phyloP scores from a whole-genome alignment of 1,284 basidiomycete genomes.

The Ceratobasidium sp. region DNA sequence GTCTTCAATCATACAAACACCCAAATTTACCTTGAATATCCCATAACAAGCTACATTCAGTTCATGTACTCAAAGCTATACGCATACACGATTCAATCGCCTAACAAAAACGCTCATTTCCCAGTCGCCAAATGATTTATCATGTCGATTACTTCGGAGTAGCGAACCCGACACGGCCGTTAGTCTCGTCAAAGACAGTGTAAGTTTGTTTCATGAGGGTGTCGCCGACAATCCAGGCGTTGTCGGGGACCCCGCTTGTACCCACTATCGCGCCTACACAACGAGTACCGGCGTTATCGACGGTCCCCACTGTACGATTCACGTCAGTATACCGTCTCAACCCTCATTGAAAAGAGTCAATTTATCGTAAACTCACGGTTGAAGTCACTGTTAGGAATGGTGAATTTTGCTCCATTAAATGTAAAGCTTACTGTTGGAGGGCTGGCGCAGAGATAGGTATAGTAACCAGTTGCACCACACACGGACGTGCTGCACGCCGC shows the following conservation, averaged over 20 bases:
- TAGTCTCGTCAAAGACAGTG: slow-evolving; percentile 33
- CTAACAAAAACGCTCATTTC: too few species aligned
- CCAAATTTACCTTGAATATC: too few species aligned
- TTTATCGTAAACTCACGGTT: slow-evolving; percentile 36
- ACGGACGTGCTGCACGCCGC: slow-evolving; percentile 46
- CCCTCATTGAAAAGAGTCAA: too few species aligned
- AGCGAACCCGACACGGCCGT: slow-evolving; percentile 5
- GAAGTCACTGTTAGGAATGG: slow-evolving; percentile 43
- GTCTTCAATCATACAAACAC: too few species aligned
- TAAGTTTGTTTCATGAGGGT: slow-evolving; percentile 64
- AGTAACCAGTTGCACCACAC: slow-evolving; percentile 44
- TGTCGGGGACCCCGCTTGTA: slow-evolving; percentile 63
- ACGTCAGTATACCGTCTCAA: too few species aligned
- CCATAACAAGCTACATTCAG: too few species aligned
- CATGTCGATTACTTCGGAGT: neutral
- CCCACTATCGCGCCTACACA: slow-evolving; percentile 86
- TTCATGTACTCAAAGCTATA: too few species aligned
- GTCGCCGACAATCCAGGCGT: slow-evolving; percentile 77
- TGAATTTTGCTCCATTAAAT: slow-evolving; percentile 43
- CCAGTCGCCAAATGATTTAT: too few species aligned
- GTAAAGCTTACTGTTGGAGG: slow-evolving; percentile 34
- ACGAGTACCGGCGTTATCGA: slow-evolving; percentile 51
- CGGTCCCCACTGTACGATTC: slow-evolving; percentile 3
- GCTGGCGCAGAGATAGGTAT: slow-evolving; percentile 45
- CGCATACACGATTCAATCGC: too few species aligned